Percentiles rank a stretch among this genome's conserved stretches.
Evolutionary conservation across 768 basidiomycete genomes (phyloP).

Genomic region (Cantharellus cinnabarinus): DNA sequence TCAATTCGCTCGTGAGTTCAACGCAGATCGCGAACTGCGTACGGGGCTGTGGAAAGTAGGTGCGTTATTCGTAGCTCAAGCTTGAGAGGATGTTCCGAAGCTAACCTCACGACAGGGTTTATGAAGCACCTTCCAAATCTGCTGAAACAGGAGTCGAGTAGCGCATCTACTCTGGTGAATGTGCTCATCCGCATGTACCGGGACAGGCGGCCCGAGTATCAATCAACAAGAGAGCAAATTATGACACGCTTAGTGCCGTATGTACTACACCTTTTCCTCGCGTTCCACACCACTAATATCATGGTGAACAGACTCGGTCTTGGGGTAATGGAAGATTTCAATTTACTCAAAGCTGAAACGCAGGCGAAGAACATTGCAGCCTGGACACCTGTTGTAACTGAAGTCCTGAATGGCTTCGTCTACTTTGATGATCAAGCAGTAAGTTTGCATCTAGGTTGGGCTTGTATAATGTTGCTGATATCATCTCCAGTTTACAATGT

Average conservation of each 20-base stretch:
- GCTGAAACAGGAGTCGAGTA: slow-evolving; percentile 93
- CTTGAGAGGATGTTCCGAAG: neutral
- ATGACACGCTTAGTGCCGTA: slow-evolving; percentile 47
- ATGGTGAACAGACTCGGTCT: slow-evolving; percentile 44
- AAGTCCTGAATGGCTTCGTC: slow-evolving; percentile 78
- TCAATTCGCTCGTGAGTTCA: slow-evolving; percentile 92
- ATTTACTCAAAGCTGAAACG: slow-evolving; percentile 68
- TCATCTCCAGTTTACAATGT: slow-evolving; percentile 49
- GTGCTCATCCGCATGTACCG: slow-evolving; percentile 86
- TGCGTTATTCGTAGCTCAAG: slow-evolving; percentile 26
- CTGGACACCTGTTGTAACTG: slow-evolving; percentile 98
- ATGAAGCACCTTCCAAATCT: slow-evolving; percentile 99
- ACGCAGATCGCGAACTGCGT: slow-evolving; percentile 91
- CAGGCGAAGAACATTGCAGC: slow-evolving; percentile 90
- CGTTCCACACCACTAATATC: slow-evolving; percentile 4
- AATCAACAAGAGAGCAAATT: slow-evolving; percentile 31
- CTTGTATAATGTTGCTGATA: slow-evolving; percentile 6
- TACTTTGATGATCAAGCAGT: slow-evolving; percentile 82
- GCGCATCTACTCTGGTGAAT: slow-evolving; percentile 85
- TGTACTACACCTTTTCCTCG: slow-evolving; percentile 21
- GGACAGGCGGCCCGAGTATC: slow-evolving; percentile 68
- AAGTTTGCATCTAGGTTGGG: slow-evolving; percentile 18
- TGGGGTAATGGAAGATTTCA: slow-evolving; percentile 79
- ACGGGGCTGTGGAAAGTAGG: slow-evolving; percentile 99
- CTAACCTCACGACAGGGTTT: slow-evolving; percentile 40